phyloP scores from a whole-genome alignment of 2,329 filamentous ascomycete species.

The Dothideomycetes sp. region DNA sequence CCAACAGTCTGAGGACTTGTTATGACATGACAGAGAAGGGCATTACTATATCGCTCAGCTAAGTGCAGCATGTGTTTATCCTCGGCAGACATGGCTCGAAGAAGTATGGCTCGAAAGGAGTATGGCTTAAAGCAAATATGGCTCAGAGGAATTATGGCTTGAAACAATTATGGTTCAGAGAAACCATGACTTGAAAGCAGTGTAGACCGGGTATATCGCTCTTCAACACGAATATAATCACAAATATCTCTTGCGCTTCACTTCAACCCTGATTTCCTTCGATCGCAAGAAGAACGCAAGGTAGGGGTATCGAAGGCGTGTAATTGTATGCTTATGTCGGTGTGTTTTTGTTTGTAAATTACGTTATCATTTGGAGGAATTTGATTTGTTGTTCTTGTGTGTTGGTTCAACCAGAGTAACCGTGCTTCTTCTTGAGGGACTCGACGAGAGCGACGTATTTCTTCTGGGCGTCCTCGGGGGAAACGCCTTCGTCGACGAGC shows the following conservation, averaged over 20 bases:
- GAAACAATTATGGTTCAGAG: not conserved
- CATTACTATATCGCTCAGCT: too few species aligned
- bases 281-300: too few species aligned
- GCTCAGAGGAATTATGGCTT: not conserved
- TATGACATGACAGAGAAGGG: too few species aligned
- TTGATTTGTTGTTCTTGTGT: too few species aligned
- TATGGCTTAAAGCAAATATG: not conserved
- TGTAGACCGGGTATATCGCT: too few species aligned
- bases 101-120: not conserved
- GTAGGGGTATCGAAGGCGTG: conserved; percentile 3
- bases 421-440: conserved; percentile 59
- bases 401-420: conserved; percentile 51
- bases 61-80: too few species aligned
- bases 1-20: conserved; percentile 6
- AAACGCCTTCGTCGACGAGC: conserved; percentile 53
- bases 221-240: too few species aligned
- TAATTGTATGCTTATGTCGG: too few species aligned
- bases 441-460: conserved; percentile 67
- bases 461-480: conserved; percentile 60
- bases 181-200: not conserved
- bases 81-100: too few species aligned
- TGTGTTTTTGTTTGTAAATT: too few species aligned
- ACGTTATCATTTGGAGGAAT: too few species aligned
- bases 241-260: too few species aligned
- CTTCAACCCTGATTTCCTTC: conserved; percentile 9